A percentile compares a stretch with the other conserved stretches of the same genome.
Evolutionary conservation across 441 rosid genomes (phyloP).

Genomic region (Raphanus hybrid): DNA sequence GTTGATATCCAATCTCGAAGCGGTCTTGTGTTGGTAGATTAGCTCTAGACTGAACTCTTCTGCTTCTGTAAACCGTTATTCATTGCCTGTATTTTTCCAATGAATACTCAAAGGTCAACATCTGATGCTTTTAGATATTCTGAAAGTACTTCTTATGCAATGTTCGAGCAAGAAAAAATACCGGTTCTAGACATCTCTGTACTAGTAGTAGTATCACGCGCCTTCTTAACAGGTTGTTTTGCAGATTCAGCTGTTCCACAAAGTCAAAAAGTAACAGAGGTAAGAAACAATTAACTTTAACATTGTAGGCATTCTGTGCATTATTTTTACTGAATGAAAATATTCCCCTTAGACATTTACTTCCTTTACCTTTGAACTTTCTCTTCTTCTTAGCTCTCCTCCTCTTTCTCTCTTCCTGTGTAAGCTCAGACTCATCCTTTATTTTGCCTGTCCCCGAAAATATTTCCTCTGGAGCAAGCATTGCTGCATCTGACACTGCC

Average conservation of each 20-base stretch:
- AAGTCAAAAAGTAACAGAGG: background rate
- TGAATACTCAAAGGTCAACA: conserved; percentile 4
- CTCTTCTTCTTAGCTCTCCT: conserved; percentile 98
- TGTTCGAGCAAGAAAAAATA: conserved; percentile 29
- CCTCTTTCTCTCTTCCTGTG: conserved; percentile 83
- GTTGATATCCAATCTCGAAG: conserved; percentile 25
- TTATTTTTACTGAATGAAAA: background rate
- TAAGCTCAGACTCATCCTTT: conserved; percentile 85
- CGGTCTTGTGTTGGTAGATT: conserved; percentile 1
- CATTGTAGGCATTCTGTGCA: background rate
- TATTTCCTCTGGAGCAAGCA: conserved; percentile 98
- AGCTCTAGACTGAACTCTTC: conserved; percentile 12
- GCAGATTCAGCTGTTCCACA: conserved; percentile 59
- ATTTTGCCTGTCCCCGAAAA: conserved; percentile 82
- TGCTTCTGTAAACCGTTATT: conserved; percentile 36
- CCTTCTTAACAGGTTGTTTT: conserved; percentile 57
- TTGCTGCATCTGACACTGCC: conserved; percentile 95
- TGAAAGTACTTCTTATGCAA: background rate
- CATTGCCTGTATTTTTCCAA: conserved; percentile 50
- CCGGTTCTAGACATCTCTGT: conserved; percentile 45
- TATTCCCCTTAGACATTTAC: background rate
- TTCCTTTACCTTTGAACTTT: conserved; percentile 72
- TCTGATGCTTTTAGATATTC: background rate
- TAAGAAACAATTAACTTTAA: conserved; percentile 1
- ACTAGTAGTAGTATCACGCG: conserved; percentile 30